Evolutionary conservation across 2,329 filamentous ascomycete species (phyloP), one percentile per base, ranked within the genome.

Genomic region (Annulohypoxylon truncatum): DNA sequence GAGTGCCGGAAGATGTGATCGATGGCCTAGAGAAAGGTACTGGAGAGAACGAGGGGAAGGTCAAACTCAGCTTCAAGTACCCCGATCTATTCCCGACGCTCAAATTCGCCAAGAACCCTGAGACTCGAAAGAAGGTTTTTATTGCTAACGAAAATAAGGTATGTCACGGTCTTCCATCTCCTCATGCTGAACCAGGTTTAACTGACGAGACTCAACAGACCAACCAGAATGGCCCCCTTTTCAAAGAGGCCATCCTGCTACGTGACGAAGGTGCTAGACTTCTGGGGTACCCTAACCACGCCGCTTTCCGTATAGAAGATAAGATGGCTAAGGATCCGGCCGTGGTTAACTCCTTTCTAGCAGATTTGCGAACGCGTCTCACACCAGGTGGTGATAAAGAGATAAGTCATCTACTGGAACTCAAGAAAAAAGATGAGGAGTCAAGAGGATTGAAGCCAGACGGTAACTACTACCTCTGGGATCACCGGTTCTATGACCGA

Each of bases 281-380:
- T 50, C 83, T 95, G 1, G 92, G 92, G 10, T 96, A 94, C 77
- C 84, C 87, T 4, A 89, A 93, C 75, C 91, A 95, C 76, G 92
- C 92, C 15, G 86, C 89, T 50, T 90, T 94, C 77, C 83, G 87
- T 48, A 90, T 96, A 38, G 91, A 94, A 74, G 89, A 92, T 73
- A 95, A 94, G 85, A 96, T 96, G 92, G 92, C 92, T 48, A 94
- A 94, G 83, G 89, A 85, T 1, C 85, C 91, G 1, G 84, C 88
- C 74, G 91, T 87, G 0, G 92, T 96, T 9, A 85, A 90, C 68
- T 85, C 88, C 55, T 95, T 96, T 78, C 81, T 96, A 6, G 84
- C 82, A 4, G 91, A 94, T 75, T 82, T 96, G 65, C 87, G 89
- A 62, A 82, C 80, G 24, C 88, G 90, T 55, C 83, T 96, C 28